A percentile compares a stretch with the other conserved stretches of the same genome.
Evolutionary conservation across 2,329 filamentous ascomycete genomes (phyloP).

Genomic region (Fusarium heterosporum): DNA sequence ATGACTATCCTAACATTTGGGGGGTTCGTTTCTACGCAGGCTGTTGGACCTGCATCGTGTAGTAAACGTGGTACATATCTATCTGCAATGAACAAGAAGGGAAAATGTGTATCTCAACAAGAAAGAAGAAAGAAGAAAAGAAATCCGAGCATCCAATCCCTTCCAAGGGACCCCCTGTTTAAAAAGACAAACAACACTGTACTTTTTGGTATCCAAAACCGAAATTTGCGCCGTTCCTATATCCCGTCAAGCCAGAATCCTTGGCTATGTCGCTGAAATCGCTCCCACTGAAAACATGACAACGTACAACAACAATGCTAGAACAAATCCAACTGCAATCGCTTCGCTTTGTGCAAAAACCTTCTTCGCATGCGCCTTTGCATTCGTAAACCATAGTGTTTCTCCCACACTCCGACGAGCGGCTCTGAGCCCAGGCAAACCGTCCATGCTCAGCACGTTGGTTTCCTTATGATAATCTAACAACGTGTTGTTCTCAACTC

Average conservation of each 20-base stretch:
- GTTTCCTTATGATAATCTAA: constrained; percentile 66
- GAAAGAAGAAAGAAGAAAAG: constrained; percentile 3
- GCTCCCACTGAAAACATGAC: constrained; percentile 41
- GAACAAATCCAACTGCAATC: constrained; percentile 50
- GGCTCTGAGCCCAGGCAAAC: constrained; percentile 66
- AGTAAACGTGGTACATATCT: constrained; percentile 42
- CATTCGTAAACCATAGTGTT: constrained; percentile 58
- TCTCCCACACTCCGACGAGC: constrained; percentile 64
- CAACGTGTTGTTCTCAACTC: constrained; percentile 61
- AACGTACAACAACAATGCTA: constrained; percentile 49
- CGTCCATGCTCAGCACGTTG: constrained; percentile 69
- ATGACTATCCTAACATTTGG: constrained; percentile 40
- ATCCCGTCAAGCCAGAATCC: constrained; percentile 33
- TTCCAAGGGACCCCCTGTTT: constrained; percentile 21
- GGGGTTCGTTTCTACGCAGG: constrained; percentile 42
- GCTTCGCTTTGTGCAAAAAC: constrained; percentile 50
- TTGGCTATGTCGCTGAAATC: constrained; percentile 37
- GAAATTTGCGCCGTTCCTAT: constrained; percentile 41
- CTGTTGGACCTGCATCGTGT: constrained; percentile 42
- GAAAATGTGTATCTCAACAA: constrained; percentile 31
- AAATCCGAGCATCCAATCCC: constrained; percentile 26
- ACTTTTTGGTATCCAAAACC: constrained; percentile 44
- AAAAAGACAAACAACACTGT: constrained; percentile 39
- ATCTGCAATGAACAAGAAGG: constrained; percentile 36
- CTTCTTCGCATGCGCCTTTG: constrained; percentile 44